Evolutionary conservation across 2,329 filamentous ascomycete species (phyloP), one percentile per base, ranked within the genome.

Genomic region (Microcyclospora pomicola): DNA sequence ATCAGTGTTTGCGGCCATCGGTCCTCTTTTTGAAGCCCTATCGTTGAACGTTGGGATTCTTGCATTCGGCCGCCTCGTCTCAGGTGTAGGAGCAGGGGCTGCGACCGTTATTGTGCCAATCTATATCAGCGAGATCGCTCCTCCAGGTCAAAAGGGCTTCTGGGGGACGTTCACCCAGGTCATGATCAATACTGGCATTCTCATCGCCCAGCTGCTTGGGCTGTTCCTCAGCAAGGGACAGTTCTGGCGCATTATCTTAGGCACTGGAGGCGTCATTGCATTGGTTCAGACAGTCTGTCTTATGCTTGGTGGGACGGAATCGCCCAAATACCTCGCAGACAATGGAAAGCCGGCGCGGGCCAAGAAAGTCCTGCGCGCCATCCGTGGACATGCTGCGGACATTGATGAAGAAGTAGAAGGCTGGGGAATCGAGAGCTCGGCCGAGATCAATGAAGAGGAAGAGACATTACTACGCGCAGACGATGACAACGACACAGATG

Each of bases 101-200:
- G 76, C 86, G 1, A 88, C 91, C 2, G 91, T 98, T 14, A 83
- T 95, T 28, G 86, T 92, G 2, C 91, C 91, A 0, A 74, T 98
- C 14, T 98, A 93, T 65, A 85, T 98, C 49, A 87, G 85, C 33
- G 91, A 98, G 60, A 73, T 95, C 16, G 80, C 87, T 0, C 91
- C 88, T 3, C 75, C 75, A 0, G 64, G 68, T 19, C 50, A 55
- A 44, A 59, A 56, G 42, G 58, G 58, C n/a, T 75, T 93, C 45
- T 96, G 94, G 50, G 75, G 75, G 9, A 67, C 70, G 28, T 80
- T 92, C 61, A 96, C 91, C 0, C 88, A 98, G 58, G 78, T 96
- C 53, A 87, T 86, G 61, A 87, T 87, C 66, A 96, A 96, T 53
- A 44, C 58, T 15, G 91, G 91, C 39, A 95, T 98, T 37, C 63